A percentile compares a stretch with the other conserved stretches of the same genome.
phyloP scores from a whole-genome alignment of 495 filamentous ascomycete species.

The Daldinia vernicosa region DNA sequence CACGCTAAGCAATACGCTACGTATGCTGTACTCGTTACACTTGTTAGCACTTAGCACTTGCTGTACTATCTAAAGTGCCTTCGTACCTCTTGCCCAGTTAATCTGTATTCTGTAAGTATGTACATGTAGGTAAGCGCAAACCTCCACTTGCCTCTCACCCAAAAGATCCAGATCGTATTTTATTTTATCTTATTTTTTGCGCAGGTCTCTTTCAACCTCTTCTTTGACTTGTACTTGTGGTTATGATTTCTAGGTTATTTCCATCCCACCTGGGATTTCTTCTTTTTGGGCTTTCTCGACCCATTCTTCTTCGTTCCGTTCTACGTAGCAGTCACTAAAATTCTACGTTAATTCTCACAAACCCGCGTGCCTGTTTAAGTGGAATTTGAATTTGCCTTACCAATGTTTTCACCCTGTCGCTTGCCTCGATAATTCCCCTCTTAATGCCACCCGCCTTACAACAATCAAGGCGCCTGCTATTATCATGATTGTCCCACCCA shows the following conservation, averaged over 20 bases:
- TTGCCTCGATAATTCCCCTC: slow-evolving; percentile 9
- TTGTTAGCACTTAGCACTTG: not conserved
- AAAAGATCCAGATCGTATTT: slow-evolving; percentile 1
- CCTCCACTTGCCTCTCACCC: slow-evolving; percentile 15
- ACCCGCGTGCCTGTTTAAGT: not conserved
- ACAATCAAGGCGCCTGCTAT: not conserved
- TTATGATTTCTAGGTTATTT: slow-evolving; percentile 13
- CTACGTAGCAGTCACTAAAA: slow-evolving; percentile 1
- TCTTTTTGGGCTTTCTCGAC: slow-evolving; percentile 12
- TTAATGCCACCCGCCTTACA: slow-evolving; percentile 19
- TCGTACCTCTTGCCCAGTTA: not conserved
- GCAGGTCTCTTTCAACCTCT: not conserved
- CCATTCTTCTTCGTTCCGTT: not conserved
- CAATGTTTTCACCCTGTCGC: slow-evolving; percentile 16
- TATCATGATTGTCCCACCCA: slow-evolving; percentile 43
- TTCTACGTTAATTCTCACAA: not conserved
- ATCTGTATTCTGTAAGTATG: not conserved
- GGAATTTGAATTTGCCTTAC: not conserved
- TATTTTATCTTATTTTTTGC: not conserved
- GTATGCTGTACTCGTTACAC: not conserved
- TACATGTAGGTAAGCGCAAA: slow-evolving; percentile 18
- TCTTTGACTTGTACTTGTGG: slow-evolving; percentile 17
- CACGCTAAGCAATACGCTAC: not conserved
- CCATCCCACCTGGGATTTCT: slow-evolving; percentile 24
- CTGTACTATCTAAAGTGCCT: slow-evolving; percentile 2